phyloP scores from a whole-genome alignment of 495 filamentous ascomycete genomes.

The Aspergillus bertholletiae region DNA sequence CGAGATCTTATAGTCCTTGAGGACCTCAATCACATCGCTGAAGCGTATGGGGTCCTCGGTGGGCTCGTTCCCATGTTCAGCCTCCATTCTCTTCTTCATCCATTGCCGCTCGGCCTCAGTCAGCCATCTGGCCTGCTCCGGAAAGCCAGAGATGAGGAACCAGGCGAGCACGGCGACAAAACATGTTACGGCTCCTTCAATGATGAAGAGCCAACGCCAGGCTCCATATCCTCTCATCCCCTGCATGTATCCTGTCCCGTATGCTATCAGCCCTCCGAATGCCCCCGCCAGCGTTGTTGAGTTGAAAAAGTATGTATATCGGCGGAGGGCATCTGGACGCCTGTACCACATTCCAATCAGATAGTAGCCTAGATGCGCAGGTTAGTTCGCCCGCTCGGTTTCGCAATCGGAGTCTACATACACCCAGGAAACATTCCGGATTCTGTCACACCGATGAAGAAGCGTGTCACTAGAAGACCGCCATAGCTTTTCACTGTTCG shows the following conservation, averaged over 20 bases:
- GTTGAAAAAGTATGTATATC: constrained; percentile 87
- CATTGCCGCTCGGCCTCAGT: constrained; percentile 71
- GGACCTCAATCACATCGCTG: constrained; percentile 63
- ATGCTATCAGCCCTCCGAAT: constrained; percentile 80
- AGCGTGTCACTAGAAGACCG: no score
- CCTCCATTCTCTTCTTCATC: constrained; percentile 67
- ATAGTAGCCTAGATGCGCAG: constrained; percentile 69
- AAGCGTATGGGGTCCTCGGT: constrained; percentile 60
- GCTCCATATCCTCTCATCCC: constrained; percentile 64
- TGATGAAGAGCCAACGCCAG: constrained; percentile 80
- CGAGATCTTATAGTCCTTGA: constrained; percentile 75
- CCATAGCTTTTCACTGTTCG: no score
- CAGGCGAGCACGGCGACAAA: constrained; percentile 69
- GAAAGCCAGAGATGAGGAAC: constrained; percentile 80
- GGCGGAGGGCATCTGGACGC: constrained; percentile 78
- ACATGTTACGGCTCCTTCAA: constrained; percentile 73
- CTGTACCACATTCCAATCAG: constrained; percentile 88
- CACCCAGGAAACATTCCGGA: no score
- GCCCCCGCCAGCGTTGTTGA: constrained; percentile 80
- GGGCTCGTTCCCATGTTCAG: constrained; percentile 75
- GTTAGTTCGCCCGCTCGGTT: no score
- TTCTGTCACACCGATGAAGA: no score
- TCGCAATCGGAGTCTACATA: no score
- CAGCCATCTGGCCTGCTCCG: constrained; percentile 57
- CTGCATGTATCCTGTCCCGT: constrained; percentile 75